phyloP scores from a whole-genome alignment of 1,284 basidiomycete genomes.

The Ceratobasidium sp. region DNA sequence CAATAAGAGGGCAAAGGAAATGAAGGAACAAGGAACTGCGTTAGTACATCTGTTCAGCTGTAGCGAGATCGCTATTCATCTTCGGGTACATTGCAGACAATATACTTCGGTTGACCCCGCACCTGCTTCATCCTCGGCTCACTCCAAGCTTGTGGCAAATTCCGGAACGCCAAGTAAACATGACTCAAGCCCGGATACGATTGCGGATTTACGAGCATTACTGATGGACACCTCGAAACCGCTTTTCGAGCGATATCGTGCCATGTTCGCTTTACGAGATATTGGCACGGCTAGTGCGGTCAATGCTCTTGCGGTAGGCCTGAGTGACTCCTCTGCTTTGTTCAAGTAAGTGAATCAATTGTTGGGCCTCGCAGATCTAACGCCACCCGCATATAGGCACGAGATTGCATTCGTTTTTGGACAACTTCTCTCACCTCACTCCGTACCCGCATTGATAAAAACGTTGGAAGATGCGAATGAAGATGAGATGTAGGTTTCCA shows the following conservation, averaged over 20 bases:
- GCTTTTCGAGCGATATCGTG: conserved; percentile 95
- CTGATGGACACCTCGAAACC: conserved; percentile 80
- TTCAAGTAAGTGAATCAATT: conserved; percentile 78
- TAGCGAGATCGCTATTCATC: not conserved
- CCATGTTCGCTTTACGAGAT: conserved; percentile 98
- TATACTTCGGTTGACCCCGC: conserved; percentile 98
- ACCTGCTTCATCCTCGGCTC: conserved; percentile 68
- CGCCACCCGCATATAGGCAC: conserved; percentile 69
- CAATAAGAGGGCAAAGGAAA: conserved; percentile 46
- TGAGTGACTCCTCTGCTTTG: conserved; percentile 86
- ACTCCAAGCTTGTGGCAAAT: conserved; percentile 58
- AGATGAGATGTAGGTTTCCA: conserved; percentile 77
- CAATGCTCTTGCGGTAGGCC: conserved; percentile 91
- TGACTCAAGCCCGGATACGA: conserved; percentile 64
- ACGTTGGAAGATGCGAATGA: conserved; percentile 83
- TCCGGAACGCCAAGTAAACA: conserved; percentile 55
- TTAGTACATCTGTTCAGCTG: not conserved
- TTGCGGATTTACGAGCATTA: conserved; percentile 71
- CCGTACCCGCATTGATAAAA: conserved; percentile 86
- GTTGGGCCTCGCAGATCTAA: not conserved
- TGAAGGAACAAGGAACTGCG: conserved; percentile 44
- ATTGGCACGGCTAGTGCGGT: conserved; percentile 85
- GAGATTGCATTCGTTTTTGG: conserved; percentile 99
- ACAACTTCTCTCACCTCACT: conserved; percentile 91
- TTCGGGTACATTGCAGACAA: conserved; percentile 59